Evolutionary conservation across 495 filamentous ascomycete species (phyloP), one percentile per base, ranked within the genome.

Genomic region (Podospora appendiculata): DNA sequence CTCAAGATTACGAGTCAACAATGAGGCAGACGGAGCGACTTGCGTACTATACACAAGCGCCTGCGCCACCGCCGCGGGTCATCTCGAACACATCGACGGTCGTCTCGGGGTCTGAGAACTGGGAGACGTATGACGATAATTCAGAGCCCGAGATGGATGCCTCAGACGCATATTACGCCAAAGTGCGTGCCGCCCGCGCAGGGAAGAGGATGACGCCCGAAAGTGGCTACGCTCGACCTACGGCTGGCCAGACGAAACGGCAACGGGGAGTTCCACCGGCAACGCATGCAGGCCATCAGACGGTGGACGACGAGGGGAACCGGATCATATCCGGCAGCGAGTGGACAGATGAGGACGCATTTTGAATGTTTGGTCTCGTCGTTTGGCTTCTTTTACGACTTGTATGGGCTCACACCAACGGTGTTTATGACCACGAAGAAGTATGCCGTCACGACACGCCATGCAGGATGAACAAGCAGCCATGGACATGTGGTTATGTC

Each of bases 61-160:
- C 70, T 25, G 62, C 69, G 36, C 43, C 57, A 34, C 40, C 58
- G 0, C 40, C 58, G 1, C 71, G 88, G 52, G 86, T 90, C 55
- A 83, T 84, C n/a, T 87, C 83, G 3, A 78, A 80, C 53, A 79
- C 83, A 8, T 80, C 77, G 54, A 88, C 86, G 1, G 74, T 70
- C 4, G 77, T 84, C 3, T 86, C 87, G 10, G 88, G 89, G 3
- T 92, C 87, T 0, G 90, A 95, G 69, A 96, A 96, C 66, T 96
- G 90, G 90, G 90, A 96, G 71, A 94, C 89, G 18, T 95, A 90
- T 54, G 86, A 89, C 56, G 85, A 89, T 64, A 80, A 77, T 40
- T 85, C 82, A 4, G 89, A 85, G 49, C 85, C 86, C 0, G 89
- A 93, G 57, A 68, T 67, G 34, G 89, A 91, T 64, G 78, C 80